A percentile compares a stretch with the other conserved stretches of the same genome.
Conservation (phyloP, 78 protist species). For the Dictyostelium firmibasis region DNA sequence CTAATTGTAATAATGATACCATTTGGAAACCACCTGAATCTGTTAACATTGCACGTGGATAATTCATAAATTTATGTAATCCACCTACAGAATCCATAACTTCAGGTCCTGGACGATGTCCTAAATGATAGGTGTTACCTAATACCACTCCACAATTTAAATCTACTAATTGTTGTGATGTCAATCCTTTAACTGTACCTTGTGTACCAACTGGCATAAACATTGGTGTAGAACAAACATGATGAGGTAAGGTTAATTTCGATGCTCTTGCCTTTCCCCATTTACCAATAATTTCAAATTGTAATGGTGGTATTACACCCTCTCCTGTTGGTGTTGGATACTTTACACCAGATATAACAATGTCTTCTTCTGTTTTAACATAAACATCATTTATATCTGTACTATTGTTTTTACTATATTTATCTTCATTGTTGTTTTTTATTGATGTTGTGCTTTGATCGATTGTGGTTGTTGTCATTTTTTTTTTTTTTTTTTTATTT, state of each 20-base stretch:
- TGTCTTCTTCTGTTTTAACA: neutral
- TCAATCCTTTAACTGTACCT: conserved; percentile 95
- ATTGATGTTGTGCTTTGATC: neutral
- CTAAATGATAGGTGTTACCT: conserved; percentile 97
- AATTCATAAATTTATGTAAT: conserved; percentile 91
- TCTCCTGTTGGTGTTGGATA: conserved; percentile 19
- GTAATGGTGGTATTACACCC: neutral
- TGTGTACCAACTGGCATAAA: conserved; percentile 99
- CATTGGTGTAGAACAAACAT: conserved; percentile 77
- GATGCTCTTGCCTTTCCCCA: conserved; percentile 73
- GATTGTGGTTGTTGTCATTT: neutral
- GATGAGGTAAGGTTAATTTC: conserved; percentile 52
- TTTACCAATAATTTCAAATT: conserved; percentile 50
- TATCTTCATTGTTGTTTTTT: neutral
- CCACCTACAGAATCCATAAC: conserved; percentile 92
- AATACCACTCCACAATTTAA: conserved; percentile 85
- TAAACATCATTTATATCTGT: neutral
- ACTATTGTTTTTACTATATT: neutral
- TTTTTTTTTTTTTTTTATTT: neutral
- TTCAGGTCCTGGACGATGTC: conserved; percentile 96
- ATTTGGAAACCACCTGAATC: conserved; percentile 94
- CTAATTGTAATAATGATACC: conserved; percentile 95
- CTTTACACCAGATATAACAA: conserved; percentile 29
- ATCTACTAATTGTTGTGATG: conserved; percentile 84
- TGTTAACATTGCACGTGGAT: conserved; percentile 91